Conservation (phyloP, 331 rosid species). For the Telfairia occidentalis region DNA sequence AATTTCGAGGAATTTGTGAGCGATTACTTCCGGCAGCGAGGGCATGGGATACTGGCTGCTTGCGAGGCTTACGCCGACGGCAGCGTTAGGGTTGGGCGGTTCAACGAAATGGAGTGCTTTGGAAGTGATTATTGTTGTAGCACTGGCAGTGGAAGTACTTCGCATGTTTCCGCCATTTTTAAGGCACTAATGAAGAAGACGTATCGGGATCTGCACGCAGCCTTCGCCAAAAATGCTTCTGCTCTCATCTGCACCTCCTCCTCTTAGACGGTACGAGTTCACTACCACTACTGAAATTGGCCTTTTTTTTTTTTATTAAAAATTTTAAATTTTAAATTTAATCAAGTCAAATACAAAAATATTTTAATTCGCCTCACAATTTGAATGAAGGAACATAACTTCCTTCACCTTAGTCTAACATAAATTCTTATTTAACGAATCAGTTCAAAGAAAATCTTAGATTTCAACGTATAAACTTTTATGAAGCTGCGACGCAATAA, state of each 20-base stretch:
- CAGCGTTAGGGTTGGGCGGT: constrained; percentile 23
- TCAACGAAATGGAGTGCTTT: neutral
- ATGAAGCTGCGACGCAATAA: no score
- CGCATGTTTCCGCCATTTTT: constrained; percentile 15
- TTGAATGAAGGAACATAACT: no score
- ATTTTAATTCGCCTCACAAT: neutral
- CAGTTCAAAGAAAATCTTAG: no score
- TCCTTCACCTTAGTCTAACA: no score
- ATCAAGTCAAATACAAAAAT: neutral
- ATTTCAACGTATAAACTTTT: no score
- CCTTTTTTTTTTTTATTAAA: neutral
- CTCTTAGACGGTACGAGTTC: neutral
- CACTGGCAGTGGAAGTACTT: neutral
- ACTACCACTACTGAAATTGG: no score
- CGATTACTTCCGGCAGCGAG: constrained; percentile 22
- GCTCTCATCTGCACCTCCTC: neutral
- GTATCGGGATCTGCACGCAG: constrained; percentile 17
- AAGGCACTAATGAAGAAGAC: constrained; percentile 11
- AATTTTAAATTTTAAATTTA: neutral
- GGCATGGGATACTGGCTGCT: constrained; percentile 20
- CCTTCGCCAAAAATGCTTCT: constrained; percentile 12
- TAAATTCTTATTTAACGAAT: no score
- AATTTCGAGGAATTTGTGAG: constrained; percentile 23
- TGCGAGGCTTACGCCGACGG: constrained; percentile 32
- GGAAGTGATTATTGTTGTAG: neutral